Evolutionary conservation across 768 basidiomycete genomes (phyloP), one percentile per base, ranked within the genome.

Genomic region (Scleroderma bovista): DNA sequence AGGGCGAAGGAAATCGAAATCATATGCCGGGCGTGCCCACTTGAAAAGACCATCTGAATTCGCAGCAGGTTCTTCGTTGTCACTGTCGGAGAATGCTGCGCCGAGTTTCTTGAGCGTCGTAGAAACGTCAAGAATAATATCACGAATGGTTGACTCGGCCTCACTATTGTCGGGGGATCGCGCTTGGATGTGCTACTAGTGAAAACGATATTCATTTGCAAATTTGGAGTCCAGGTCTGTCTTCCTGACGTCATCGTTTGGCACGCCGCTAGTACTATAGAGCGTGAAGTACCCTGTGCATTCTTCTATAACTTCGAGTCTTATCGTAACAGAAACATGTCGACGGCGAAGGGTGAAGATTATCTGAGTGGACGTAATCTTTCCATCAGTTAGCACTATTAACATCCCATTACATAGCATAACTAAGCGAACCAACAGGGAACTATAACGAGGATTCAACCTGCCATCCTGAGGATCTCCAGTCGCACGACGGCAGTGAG

Each of bases 361-460:
- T 26, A 43, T 22, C 41, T 15, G 8, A 43, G 41, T 15, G 41
- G 41, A 43, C 41, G 41, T 26, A 43, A 43, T 10, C 22, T 26
- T 6, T 43, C 41, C 26, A 23, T 23, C 19, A 24, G 41, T 43
- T 16, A 43, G 41, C 24, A 43, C 26, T n/a, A 26, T 26, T 43
- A 10, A 2, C 26, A 15, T 26, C 16, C n/a, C 41, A 26, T 19
- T 17, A 13, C 19, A 23, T n/a, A n/a, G 23, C 5, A 23, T 43
- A 17, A 29, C 12, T 5, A n/a, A 20, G 13, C 12, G 41, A 43
- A 15, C 13, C n/a, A 16, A 29, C 24, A 52, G 52, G 52, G 29
- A 32, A 42, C 29, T 53, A 45, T 24, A 46, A 53, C 43, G 44
- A 53, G n/a, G 39, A 48, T 23, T 20, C 44, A 16, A 53, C 40